phyloP scores from a whole-genome alignment of 73 alveolate species.

The Paraurostyla sp. region DNA sequence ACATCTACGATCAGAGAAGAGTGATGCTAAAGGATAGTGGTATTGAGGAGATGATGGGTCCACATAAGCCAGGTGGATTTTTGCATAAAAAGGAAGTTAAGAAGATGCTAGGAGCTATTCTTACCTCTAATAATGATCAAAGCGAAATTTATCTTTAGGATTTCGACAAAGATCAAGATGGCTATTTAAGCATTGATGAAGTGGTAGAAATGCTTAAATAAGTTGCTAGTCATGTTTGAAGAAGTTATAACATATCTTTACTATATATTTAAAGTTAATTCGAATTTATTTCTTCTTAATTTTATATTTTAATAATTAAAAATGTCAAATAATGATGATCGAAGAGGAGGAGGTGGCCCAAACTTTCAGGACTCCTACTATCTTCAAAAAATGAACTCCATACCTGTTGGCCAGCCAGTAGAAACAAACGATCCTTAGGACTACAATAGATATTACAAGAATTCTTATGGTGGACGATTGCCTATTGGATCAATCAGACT shows the following conservation, averaged over 20 bases:
- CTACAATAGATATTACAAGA: not conserved
- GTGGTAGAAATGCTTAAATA: not conserved
- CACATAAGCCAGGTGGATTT: not conserved
- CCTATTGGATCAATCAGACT: constrained; percentile 57
- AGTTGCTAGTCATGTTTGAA: not conserved
- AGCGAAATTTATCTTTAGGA: constrained; percentile 18
- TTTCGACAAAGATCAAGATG: constrained; percentile 49
- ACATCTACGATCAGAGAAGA: not conserved
- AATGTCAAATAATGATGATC: no score
- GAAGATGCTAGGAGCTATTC: constrained; percentile 24
- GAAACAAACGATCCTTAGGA: constrained; percentile 35
- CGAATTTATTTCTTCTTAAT: no score
- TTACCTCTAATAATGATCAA: constrained; percentile 17
- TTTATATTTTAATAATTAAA: no score
- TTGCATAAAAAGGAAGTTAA: not conserved
- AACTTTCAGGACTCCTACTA: not conserved
- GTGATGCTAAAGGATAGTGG: not conserved
- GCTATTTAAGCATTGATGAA: constrained; percentile 29
- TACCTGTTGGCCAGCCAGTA: constrained; percentile 10
- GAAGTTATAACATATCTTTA: not conserved
- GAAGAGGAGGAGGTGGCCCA: no score
- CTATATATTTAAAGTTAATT: no score
- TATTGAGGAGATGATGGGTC: not conserved
- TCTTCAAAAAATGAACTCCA: not conserved
- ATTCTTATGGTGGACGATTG: constrained; percentile 46